Evolutionary conservation across 345 rosid genomes (phyloP).

Genomic region (Dipteronia dyeriana): DNA sequence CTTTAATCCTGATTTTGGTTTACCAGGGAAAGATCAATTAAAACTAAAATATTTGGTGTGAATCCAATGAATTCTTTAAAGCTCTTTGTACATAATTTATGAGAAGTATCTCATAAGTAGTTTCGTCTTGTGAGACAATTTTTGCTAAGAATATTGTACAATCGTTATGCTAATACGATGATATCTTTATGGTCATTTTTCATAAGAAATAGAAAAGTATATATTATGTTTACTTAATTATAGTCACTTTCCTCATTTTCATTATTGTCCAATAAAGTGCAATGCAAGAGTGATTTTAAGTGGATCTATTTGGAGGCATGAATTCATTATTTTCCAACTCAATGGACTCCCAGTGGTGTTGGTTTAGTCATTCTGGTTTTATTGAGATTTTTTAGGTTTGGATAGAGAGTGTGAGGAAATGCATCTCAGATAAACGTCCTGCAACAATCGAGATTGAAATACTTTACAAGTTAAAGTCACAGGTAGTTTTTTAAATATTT

Average conservation of each 20-base stretch:
- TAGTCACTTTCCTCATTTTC: not conserved
- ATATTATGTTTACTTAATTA: not conserved
- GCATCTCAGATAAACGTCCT: slow-evolving; percentile 38
- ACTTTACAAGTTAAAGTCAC: slow-evolving; percentile 71
- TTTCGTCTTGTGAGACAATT: not conserved
- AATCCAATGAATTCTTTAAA: not conserved
- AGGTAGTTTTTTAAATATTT: slow-evolving; percentile 54
- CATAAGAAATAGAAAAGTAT: not conserved
- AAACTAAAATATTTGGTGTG: not conserved
- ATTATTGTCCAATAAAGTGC: not conserved
- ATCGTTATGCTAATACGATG: not conserved
- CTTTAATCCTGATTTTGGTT: not conserved
- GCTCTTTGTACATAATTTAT: not conserved
- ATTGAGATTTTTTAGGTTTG: slow-evolving; percentile 49
- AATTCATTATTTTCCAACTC: not conserved
- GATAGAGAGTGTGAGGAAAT: slow-evolving; percentile 51
- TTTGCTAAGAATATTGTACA: not conserved
- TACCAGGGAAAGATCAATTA: not conserved
- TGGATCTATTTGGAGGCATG: not conserved
- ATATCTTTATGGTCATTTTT: not conserved
- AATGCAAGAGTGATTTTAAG: slow-evolving; percentile 12
- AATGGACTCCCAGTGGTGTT: not conserved
- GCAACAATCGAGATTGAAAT: slow-evolving; percentile 51
- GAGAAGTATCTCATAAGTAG: not conserved
- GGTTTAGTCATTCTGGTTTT: slow-evolving; percentile 17